Evolutionary conservation across 805 yeast genomes (phyloP).

Genomic region (Wickerhamiella kurtzmanii): DNA sequence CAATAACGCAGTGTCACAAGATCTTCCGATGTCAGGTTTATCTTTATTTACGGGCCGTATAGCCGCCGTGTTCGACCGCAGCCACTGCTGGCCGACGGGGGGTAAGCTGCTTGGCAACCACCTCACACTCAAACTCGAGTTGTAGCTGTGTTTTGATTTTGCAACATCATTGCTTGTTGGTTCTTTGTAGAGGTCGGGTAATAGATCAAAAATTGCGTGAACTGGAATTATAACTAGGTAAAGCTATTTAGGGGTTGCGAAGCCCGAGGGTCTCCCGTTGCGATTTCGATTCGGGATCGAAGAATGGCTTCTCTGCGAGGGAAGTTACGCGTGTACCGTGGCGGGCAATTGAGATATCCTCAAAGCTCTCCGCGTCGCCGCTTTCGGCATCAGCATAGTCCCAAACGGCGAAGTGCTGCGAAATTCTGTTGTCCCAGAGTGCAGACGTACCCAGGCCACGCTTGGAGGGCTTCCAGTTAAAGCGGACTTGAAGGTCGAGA

Average conservation of each 20-base stretch:
- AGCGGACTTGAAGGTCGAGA: constrained; percentile 34
- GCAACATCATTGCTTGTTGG: too few relatives aligned
- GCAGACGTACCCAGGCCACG: constrained; percentile 27
- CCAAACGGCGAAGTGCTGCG: constrained; percentile 39
- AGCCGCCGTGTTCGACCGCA: too few relatives aligned
- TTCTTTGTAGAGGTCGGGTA: too few relatives aligned
- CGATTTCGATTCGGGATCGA: constrained; percentile 29
- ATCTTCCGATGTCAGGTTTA: too few relatives aligned
- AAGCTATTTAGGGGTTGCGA: constrained; percentile 10
- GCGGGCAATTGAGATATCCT: constrained; percentile 11
- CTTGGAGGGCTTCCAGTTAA: constrained; percentile 34
- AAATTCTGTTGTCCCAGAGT: constrained; percentile 43
- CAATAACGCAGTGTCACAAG: too few relatives aligned
- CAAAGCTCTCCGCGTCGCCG: constrained; percentile 3
- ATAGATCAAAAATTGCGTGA: background rate
- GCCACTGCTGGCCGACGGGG: too few relatives aligned
- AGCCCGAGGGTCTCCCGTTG: constrained; percentile 15
- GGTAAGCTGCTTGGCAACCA: too few relatives aligned
- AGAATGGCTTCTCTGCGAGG: constrained; percentile 41
- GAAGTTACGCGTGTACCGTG: constrained; percentile 44
- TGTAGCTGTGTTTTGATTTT: too few relatives aligned
- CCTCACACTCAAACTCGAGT: too few relatives aligned
- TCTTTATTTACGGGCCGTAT: too few relatives aligned
- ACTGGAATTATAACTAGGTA: background rate
- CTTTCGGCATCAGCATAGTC: constrained; percentile 24